Base-by-base conservation (phyloP, 768 basidiomycete species). In the Cyclocybe aegerita region DNA sequence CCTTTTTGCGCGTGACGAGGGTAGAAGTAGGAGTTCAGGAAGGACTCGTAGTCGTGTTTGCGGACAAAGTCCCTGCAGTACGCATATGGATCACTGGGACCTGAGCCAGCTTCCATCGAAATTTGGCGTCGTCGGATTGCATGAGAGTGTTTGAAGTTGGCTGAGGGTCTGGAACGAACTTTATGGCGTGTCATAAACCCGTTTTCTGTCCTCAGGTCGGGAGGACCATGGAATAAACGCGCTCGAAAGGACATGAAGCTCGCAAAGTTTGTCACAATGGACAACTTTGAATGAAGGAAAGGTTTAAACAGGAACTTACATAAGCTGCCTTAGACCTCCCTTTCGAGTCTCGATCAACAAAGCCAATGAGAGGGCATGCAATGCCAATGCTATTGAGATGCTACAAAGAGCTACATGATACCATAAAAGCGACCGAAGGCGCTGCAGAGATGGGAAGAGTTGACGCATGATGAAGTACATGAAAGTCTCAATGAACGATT, bases 11-110 rank as follows among this genome's bases (percentile, higher is more conserved):
- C 58, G n/a, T 72, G 63, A n/a, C 69, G 68, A n/a, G 90, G 87
- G 60, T 82, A 93, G 64, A 89, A 81, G 37, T 83, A 83, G 4
- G 84, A 82, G 30, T 77, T 72, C 29, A 94, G 73, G 62, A 78
- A 91, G 11, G 86, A 84, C 45, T 92, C 89, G 63, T 92, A 89
- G 73, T 94, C 91, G 60, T 89, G 81, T 69, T 82, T 87, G 52
- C 76, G 83, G 46, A 93, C 85, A 49, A 88, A 72, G 34, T 82
- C 74, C 51, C 65, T 77, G 78, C 91, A 94, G 61, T 90, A 91
- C 39, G 73, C 74, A 11, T 68, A 62, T 36, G 86, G 78, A 56
- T 83, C 67, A 16, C 65, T 63, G 12, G 62, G 58, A 23, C 70
- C 67, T 30, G 51, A 43, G 48, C 50, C 39, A 15, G 46, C 35